Evolutionary conservation across 345 rosid genomes (phyloP).

Genomic region (Melaleuca quinquenervia): DNA sequence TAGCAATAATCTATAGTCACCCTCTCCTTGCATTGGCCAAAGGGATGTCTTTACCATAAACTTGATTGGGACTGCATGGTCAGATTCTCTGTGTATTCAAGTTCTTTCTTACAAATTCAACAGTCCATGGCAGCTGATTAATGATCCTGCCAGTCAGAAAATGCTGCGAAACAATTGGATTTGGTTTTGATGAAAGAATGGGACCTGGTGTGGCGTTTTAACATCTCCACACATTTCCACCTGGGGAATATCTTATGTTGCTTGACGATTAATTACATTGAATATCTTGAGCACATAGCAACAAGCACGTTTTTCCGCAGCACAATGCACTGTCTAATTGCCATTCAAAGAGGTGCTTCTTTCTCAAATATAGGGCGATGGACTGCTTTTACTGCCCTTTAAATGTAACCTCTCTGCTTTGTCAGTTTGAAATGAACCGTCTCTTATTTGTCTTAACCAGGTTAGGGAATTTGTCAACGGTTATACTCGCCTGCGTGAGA

Average conservation of each 20-base stretch:
- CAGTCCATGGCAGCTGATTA: background rate
- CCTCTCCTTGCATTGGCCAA: background rate
- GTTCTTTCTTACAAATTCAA: background rate
- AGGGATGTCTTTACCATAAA: background rate
- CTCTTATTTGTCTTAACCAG: constrained; percentile 12
- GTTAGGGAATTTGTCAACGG: constrained; percentile 61
- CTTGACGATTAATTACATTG: background rate
- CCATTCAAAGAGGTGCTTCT: background rate
- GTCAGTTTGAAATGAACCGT: background rate
- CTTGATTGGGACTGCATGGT: background rate
- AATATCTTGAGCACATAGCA: background rate
- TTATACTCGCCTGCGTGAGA: constrained; percentile 46
- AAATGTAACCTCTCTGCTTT: background rate
- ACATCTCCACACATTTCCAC: background rate
- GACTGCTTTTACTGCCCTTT: background rate
- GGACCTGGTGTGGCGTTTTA: background rate
- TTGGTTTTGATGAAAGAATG: background rate
- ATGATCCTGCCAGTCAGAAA: background rate
- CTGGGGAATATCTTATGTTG: background rate
- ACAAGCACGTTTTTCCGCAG: background rate
- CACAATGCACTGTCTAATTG: background rate
- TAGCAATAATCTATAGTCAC: background rate
- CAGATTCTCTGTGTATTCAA: background rate
- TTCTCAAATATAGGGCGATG: background rate
- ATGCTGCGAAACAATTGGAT: background rate